phyloP scores from a whole-genome alignment of 192 early-diverging fungal species.

The Coemansia sp. region DNA sequence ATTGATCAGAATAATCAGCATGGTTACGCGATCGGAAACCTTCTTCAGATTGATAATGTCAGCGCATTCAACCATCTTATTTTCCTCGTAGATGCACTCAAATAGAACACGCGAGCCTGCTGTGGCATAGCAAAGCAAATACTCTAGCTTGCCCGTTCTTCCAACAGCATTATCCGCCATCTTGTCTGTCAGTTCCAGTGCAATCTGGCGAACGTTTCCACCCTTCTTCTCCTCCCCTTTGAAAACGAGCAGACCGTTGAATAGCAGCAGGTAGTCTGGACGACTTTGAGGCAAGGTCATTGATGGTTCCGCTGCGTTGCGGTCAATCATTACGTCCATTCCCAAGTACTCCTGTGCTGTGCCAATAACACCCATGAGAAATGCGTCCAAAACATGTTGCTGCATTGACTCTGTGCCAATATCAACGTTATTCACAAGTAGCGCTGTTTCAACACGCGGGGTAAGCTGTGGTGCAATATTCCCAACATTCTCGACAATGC shows the following conservation, averaged over 20 bases:
- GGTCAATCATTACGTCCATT: constrained; percentile 28
- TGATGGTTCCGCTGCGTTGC: constrained; percentile 37
- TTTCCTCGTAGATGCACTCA: constrained; percentile 38
- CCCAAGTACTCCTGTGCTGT: constrained; percentile 35
- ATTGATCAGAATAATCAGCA: constrained; percentile 39
- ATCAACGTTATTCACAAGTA: constrained; percentile 17
- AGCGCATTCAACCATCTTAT: constrained; percentile 39
- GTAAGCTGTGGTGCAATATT: constrained; percentile 43
- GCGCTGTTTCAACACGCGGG: constrained; percentile 29
- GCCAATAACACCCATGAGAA: constrained; percentile 35
- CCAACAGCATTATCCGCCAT: constrained; percentile 33
- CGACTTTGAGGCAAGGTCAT: constrained; percentile 27
- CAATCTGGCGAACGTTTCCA: constrained; percentile 31
- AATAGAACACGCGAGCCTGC: constrained; percentile 41
- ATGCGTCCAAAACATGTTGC: constrained; percentile 41
- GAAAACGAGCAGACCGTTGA: constrained; percentile 45
- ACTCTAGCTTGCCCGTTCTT: constrained; percentile 28
- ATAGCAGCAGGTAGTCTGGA: constrained; percentile 39
- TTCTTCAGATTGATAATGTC: constrained; percentile 30
- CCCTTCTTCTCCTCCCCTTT: constrained; percentile 52
- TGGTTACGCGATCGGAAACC: constrained; percentile 25
- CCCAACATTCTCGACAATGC: constrained; percentile 41
- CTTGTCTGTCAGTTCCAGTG: constrained; percentile 35
- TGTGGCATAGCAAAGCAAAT: constrained; percentile 40
- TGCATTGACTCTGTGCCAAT: constrained; percentile 46